phyloP scores from a whole-genome alignment of 805 yeast genomes.

The Schizosaccharomyces cryophilus region DNA sequence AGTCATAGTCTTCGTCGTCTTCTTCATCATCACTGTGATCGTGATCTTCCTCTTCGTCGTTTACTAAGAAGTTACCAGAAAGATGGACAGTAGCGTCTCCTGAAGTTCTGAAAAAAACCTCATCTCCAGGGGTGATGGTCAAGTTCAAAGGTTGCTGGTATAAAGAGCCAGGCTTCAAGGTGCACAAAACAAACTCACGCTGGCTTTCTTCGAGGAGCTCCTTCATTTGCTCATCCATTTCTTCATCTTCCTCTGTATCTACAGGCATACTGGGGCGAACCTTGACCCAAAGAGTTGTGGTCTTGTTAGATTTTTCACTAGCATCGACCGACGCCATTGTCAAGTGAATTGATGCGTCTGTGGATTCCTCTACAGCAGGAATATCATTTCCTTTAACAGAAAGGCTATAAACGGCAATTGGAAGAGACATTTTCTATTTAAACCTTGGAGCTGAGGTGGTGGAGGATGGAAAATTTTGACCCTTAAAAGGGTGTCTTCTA shows the following conservation, averaged over 20 bases:
- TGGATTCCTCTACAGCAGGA: neutral
- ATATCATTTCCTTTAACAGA: neutral
- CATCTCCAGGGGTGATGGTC: slow-evolving; percentile 80
- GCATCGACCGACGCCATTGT: slow-evolving; percentile 94
- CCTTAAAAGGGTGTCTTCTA: neutral
- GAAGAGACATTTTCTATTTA: neutral
- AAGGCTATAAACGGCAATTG: slow-evolving; percentile 1
- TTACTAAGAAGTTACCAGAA: slow-evolving; percentile 78
- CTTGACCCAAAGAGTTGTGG: slow-evolving; percentile 73
- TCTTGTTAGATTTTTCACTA: slow-evolving; percentile 36
- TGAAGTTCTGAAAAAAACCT: slow-evolving; percentile 76
- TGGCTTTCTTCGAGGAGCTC: slow-evolving; percentile 14
- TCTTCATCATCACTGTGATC: slow-evolving; percentile 13
- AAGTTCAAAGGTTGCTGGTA: slow-evolving; percentile 74
- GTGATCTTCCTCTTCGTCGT: neutral
- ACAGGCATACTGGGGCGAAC: neutral
- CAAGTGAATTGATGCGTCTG: slow-evolving; percentile 27
- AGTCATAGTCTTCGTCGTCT: slow-evolving; percentile 11
- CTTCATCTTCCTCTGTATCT: slow-evolving; percentile 6
- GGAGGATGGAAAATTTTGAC: neutral
- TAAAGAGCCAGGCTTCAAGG: slow-evolving; percentile 50
- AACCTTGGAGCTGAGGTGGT: neutral
- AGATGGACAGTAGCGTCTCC: slow-evolving; percentile 47
- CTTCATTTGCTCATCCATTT: slow-evolving; percentile 5
- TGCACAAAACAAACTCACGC: slow-evolving; percentile 50